Evolutionary conservation across 139 green algal species (phyloP).

Genomic region (Desmodesmus armatus): DNA sequence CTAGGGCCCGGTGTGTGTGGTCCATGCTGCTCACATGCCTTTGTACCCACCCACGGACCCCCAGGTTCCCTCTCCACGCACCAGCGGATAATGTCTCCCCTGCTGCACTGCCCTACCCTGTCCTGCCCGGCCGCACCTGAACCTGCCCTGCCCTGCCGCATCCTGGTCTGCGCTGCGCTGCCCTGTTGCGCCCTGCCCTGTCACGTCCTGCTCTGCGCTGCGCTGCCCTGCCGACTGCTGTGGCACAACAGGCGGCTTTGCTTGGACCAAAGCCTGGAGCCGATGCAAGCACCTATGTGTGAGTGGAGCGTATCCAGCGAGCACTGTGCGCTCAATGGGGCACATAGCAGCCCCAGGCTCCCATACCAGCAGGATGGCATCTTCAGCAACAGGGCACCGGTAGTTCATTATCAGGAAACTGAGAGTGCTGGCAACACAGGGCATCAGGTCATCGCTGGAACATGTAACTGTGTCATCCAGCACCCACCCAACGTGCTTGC

Average conservation of each 20-base stretch:
- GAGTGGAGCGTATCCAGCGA: background rate
- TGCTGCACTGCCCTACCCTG: background rate
- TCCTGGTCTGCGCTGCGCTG: background rate
- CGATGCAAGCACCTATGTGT: background rate
- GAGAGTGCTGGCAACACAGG: too few species aligned
- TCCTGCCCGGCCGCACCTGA: background rate
- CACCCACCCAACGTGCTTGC: background rate
- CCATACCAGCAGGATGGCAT: background rate
- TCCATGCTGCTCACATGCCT: too few species aligned
- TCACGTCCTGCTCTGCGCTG: background rate
- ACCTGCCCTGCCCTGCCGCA: background rate
- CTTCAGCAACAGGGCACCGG: background rate
- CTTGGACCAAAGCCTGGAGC: background rate
- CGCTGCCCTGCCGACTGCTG: background rate
- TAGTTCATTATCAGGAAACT: background rate
- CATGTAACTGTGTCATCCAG: too few species aligned
- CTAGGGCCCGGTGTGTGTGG: too few species aligned
- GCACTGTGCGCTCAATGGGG: background rate
- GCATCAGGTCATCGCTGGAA: too few species aligned
- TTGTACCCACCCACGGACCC: too few species aligned
- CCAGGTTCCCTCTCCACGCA: too few species aligned
- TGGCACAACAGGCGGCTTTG: background rate
- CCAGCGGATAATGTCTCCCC: too few species aligned
- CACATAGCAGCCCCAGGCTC: background rate
- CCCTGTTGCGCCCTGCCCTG: background rate